These are phyloP conservation scores for Pythium myriotylum DNA, from an alignment of 352 stramenopile species.

Conservation along the genomic window DNA sequence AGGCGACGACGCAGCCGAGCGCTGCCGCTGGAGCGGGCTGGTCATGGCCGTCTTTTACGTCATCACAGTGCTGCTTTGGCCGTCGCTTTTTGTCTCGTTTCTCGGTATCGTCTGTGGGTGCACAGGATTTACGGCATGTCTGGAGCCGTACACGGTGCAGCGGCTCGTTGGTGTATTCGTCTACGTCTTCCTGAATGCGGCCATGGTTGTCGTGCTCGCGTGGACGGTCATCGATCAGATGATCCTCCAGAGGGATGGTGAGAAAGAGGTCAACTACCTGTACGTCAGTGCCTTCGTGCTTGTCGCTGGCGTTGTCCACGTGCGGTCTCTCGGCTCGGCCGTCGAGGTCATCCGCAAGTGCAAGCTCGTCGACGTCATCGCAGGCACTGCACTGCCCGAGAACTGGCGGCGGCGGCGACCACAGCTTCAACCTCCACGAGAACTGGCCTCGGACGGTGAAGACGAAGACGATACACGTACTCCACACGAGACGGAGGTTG, in stretches of 20 bases:
- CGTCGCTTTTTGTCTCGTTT: constrained; percentile 14
- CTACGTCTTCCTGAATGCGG: constrained; percentile 18
- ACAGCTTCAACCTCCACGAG: background rate
- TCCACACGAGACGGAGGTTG: no score
- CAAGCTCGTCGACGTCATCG: background rate
- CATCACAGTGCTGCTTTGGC: constrained; percentile 22
- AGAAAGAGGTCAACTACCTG: constrained; percentile 8
- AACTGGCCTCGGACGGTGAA: background rate
- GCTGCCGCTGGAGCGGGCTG: constrained; percentile 19
- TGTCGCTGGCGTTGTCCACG: constrained; percentile 8
- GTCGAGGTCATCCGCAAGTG: constrained; percentile 8
- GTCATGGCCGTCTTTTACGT: constrained; percentile 17
- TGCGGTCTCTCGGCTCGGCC: constrained; percentile 1
- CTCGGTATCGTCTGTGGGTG: constrained; percentile 9
- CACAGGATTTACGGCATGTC: constrained; percentile 8
- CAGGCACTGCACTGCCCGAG: background rate
- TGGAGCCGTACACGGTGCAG: constrained; percentile 15
- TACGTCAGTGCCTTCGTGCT: constrained; percentile 12
- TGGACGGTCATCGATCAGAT: constrained; percentile 12
- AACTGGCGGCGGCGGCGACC: constrained; percentile 4
- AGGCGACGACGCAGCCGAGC: constrained; percentile 18
- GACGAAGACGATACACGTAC: background rate
- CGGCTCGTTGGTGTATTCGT: constrained; percentile 17
- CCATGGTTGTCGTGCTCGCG: constrained; percentile 9
- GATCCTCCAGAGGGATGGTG: background rate